Evolutionary conservation across 1,139 yeast species (phyloP).

Genomic region (Scheffersomyces stambukii): DNA sequence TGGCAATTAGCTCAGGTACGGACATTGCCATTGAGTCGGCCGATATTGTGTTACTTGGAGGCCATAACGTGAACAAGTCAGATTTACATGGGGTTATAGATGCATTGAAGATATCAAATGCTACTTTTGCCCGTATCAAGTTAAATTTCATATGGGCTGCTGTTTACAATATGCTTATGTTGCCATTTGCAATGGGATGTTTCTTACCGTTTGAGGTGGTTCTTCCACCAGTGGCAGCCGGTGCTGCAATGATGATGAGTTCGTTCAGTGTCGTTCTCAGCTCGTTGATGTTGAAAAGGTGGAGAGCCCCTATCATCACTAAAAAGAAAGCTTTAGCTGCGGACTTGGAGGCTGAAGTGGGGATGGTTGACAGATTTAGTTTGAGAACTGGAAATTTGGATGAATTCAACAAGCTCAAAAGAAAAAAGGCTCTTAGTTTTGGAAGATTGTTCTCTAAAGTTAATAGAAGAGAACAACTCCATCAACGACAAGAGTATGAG

Average conservation of each 20-base stretch:
- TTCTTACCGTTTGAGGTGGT: conserved; percentile 73
- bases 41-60: conserved; percentile 67
- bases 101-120: conserved; percentile 67
- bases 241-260: conserved; percentile 90
- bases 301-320: conserved; percentile 44
- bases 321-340: conserved; percentile 6
- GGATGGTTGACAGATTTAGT: conserved; percentile 19
- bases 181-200: conserved; percentile 95
- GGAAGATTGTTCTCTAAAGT: conserved; percentile 3
- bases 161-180: conserved; percentile 78
- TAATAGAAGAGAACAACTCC: conserved; percentile 1
- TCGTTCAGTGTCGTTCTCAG: conserved; percentile 85
- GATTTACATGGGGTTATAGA: conserved; percentile 64
- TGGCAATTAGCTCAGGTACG: conserved; percentile 88
- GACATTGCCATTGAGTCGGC: conserved; percentile 97
- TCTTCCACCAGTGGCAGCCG: conserved; percentile 86
- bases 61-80: conserved; percentile 21
- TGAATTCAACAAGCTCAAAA: conserved; percentile 26
- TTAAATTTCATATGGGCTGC: conserved; percentile 83
- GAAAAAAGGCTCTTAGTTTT: conserved; percentile 10
- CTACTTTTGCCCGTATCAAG: conserved; percentile 73
- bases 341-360: conserved; percentile 21
- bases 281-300: conserved; percentile 64
- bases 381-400: conserved; percentile 26
- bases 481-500: conserved; percentile 3